Evolutionary conservation across 495 filamentous ascomycete species (phyloP).

Genomic region (Penicillium samsonianum): DNA sequence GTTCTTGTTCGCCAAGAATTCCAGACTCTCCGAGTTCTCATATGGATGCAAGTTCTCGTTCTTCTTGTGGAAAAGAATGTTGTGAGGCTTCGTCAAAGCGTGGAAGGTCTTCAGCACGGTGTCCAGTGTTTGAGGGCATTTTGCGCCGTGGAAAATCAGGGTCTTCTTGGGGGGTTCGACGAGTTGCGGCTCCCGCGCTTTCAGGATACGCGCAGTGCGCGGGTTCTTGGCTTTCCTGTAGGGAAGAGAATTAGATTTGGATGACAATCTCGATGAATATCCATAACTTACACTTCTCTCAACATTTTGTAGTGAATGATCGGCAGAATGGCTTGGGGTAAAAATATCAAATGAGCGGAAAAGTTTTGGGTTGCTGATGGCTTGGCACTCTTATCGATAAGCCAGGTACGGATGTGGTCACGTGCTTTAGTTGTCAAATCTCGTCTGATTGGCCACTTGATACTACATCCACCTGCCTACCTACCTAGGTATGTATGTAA

Average conservation of each 20-base stretch:
- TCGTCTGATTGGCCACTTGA: not conserved
- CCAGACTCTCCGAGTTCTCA: constrained; percentile 80
- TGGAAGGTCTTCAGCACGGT: constrained; percentile 80
- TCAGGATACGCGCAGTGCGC: constrained; percentile 89
- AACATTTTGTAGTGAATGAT: constrained; percentile 28
- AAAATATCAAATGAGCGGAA: constrained; percentile 30
- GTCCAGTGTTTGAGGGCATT: constrained; percentile 74
- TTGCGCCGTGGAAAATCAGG: constrained; percentile 81
- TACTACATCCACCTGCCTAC: too few species aligned
- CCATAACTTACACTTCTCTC: constrained; percentile 42
- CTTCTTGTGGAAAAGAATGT: constrained; percentile 91
- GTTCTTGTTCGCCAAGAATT: constrained; percentile 95
- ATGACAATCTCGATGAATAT: not conserved
- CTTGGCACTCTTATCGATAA: constrained; percentile 39
- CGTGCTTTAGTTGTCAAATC: not conserved
- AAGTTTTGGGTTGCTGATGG: constrained; percentile 34
- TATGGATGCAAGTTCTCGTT: constrained; percentile 87
- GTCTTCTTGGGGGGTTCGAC: constrained; percentile 85
- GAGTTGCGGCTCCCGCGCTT: constrained; percentile 84
- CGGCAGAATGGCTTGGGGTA: constrained; percentile 24
- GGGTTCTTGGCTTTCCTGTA: constrained; percentile 86
- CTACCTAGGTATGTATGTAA: too few species aligned
- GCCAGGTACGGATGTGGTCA: constrained; percentile 7
- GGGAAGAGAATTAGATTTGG: not conserved
- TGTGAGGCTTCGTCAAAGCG: constrained; percentile 73